Percentiles rank a stretch among this genome's conserved stretches.
Evolutionary conservation across 2,329 filamentous ascomycete species (phyloP).

Genomic region (Neurospora sp.): DNA sequence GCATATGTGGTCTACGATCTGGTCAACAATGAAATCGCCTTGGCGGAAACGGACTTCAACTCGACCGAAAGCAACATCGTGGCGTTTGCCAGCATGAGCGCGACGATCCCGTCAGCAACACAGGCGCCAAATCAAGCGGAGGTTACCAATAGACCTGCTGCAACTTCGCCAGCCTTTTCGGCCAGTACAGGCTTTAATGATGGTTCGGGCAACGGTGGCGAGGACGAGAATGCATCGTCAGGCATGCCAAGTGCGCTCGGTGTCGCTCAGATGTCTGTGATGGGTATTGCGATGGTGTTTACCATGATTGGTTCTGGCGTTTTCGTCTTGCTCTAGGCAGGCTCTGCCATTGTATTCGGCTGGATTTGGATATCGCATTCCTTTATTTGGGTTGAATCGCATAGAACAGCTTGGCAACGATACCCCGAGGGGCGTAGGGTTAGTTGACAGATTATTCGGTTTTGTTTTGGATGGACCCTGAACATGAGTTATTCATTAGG

Average conservation of each 20-base stretch:
- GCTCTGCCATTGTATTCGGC: neutral
- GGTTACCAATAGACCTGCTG: slow-evolving; percentile 17
- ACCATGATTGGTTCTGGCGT: slow-evolving; percentile 26
- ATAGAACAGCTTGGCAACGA: neutral
- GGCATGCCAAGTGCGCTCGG: slow-evolving; percentile 7
- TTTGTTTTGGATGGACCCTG: neutral
- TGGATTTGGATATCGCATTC: neutral
- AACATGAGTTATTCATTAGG: neutral
- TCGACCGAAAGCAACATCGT: slow-evolving; percentile 39
- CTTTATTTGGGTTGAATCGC: neutral
- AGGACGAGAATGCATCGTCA: slow-evolving; percentile 9
- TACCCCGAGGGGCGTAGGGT: neutral
- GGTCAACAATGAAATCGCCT: slow-evolving; percentile 44
- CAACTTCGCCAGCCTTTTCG: slow-evolving; percentile 23
- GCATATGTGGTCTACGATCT: slow-evolving; percentile 53
- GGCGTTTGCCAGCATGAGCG: slow-evolving; percentile 38
- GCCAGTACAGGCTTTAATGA: slow-evolving; percentile 28
- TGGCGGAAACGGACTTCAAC: slow-evolving; percentile 48
- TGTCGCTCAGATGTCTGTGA: slow-evolving; percentile 8
- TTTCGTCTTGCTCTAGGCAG: slow-evolving; percentile 15
- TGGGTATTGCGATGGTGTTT: slow-evolving; percentile 23
- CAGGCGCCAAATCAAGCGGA: slow-evolving; percentile 30
- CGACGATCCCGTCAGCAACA: slow-evolving; percentile 41
- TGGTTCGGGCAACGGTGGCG: slow-evolving; percentile 8
- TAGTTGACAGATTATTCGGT: neutral